Evolutionary conservation across 768 basidiomycete genomes (phyloP).

Genomic region (Boletus bicolor): DNA sequence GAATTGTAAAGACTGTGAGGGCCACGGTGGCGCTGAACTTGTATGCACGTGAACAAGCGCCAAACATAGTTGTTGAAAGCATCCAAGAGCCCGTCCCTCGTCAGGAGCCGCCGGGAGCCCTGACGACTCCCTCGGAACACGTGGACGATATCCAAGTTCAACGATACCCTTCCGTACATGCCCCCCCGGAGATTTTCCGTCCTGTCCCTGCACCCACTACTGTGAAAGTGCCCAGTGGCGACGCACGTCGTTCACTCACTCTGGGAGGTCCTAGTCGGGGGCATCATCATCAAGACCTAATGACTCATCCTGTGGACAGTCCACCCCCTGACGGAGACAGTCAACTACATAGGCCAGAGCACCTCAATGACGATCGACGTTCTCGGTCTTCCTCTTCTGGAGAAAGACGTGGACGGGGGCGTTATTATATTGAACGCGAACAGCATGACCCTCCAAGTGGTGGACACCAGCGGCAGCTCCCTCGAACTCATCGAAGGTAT

Average conservation of each 20-base stretch:
- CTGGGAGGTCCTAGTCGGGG: not conserved
- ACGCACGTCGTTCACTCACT: not conserved
- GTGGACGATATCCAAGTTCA: not conserved
- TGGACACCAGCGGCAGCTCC: too few species aligned
- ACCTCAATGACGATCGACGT: not conserved
- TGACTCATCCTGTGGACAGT: not conserved
- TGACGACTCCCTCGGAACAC: not conserved
- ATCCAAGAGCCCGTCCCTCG: not conserved
- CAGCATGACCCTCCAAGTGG: too few species aligned
- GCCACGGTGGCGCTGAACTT: not conserved
- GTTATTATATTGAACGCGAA: too few species aligned
- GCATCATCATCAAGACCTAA: not conserved
- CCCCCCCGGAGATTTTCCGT: not conserved
- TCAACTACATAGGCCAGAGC: not conserved
- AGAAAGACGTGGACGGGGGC: too few species aligned
- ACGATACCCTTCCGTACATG: not conserved
- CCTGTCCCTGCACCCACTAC: not conserved
- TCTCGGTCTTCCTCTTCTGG: not conserved
- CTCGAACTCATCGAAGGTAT: not conserved
- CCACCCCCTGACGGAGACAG: too few species aligned
- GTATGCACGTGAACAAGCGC: not conserved
- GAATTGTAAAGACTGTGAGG: not conserved
- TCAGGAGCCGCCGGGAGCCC: not conserved
- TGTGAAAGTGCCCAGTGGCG: too few species aligned
- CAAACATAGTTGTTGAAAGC: not conserved